Percentiles rank a stretch among this genome's conserved stretches.
Evolutionary conservation across 148 eudicot genomes (phyloP).

Genomic region (Fagopyrum esculentum): DNA sequence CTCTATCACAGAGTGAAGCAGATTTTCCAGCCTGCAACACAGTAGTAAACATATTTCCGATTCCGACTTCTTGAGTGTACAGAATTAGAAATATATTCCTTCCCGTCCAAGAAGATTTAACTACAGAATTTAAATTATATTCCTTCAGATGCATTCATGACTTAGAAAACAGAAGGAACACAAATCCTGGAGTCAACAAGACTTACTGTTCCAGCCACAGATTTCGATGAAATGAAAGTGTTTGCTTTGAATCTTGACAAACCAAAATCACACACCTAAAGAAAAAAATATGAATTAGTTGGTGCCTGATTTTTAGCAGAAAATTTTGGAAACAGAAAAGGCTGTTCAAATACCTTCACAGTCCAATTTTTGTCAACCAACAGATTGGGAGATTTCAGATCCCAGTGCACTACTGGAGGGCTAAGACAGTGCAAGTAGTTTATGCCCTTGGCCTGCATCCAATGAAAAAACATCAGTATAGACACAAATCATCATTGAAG

Average conservation of each 20-base stretch:
- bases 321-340: background rate
- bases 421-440: conserved; percentile 83
- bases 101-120: background rate
- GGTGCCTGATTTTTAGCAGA: background rate
- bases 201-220: conserved; percentile 95
- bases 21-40: conserved; percentile 20
- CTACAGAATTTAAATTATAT: background rate
- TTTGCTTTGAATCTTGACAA: conserved; percentile 94
- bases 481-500: background rate
- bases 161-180: background rate
- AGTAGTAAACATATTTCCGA: conserved; percentile 1
- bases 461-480: background rate
- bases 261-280: conserved; percentile 97
- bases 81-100: background rate
- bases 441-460: conserved; percentile 82
- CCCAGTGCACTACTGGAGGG: conserved; percentile 98
- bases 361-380: conserved; percentile 95
- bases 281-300: conserved; percentile 2
- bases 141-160: background rate
- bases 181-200: conserved; percentile 16
- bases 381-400: conserved; percentile 92
- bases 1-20: conserved; percentile 14
- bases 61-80: background rate
- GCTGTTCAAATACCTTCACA: conserved; percentile 56
- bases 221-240: conserved; percentile 88